Percentiles rank a stretch among this genome's conserved stretches.
Conservation (phyloP, 768 basidiomycete species). For the Saitozyma podzolica region DNA sequence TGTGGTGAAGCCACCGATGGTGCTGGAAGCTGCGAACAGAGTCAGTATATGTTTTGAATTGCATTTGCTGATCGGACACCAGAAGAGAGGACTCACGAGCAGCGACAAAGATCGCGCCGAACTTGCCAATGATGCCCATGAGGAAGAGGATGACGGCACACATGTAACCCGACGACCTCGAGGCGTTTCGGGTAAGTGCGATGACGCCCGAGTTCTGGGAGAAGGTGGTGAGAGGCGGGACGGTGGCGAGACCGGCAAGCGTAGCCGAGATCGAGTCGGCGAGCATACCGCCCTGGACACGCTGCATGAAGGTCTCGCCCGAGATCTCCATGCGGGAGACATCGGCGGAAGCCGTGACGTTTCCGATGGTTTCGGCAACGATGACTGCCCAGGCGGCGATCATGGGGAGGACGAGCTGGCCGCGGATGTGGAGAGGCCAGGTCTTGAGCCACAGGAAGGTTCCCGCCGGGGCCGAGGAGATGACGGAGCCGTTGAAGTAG, state of each 20-base stretch:
- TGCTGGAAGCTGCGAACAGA: slow-evolving; percentile 4
- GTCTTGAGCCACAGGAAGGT: slow-evolving; percentile 27
- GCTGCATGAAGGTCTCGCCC: slow-evolving; percentile 19
- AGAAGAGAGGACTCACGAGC: too few relatives aligned
- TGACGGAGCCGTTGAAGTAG: slow-evolving; percentile 23
- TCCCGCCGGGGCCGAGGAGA: slow-evolving; percentile 20
- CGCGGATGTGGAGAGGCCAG: slow-evolving; percentile 17
- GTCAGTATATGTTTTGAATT: too few relatives aligned
- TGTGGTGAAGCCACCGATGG: slow-evolving; percentile 30
- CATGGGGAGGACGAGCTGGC: slow-evolving; percentile 27
- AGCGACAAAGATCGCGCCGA: slow-evolving; percentile 30
- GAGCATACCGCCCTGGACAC: slow-evolving; percentile 29
- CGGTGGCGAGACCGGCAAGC: slow-evolving; percentile 28
- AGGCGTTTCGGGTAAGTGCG: slow-evolving; percentile 29
- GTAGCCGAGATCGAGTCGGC: slow-evolving; percentile 25
- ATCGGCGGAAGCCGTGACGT: slow-evolving; percentile 27
- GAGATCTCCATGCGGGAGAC: slow-evolving; percentile 21
- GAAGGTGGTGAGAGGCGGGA: slow-evolving; percentile 32
- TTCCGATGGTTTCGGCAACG: slow-evolving; percentile 30
- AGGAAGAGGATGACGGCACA: slow-evolving; percentile 28
- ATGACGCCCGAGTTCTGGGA: slow-evolving; percentile 35
- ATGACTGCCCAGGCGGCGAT: slow-evolving; percentile 31
- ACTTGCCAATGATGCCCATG: slow-evolving; percentile 28
- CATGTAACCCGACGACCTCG: slow-evolving; percentile 21
- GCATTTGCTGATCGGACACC: too few relatives aligned